Conservation (phyloP, 2,329 filamentous ascomycete genomes). For the Diplodia mutila region DNA sequence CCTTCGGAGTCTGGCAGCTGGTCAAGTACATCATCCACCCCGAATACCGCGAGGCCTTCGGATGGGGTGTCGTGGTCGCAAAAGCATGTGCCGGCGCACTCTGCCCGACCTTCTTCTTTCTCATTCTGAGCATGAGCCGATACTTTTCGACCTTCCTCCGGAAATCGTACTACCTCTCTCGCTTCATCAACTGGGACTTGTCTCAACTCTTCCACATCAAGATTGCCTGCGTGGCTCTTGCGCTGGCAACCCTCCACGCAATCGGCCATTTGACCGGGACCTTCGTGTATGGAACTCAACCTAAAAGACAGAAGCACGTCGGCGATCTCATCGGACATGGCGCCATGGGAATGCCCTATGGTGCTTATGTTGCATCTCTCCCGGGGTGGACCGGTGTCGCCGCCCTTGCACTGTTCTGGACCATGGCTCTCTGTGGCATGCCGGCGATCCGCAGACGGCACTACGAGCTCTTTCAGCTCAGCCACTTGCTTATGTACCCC, state of each 20-base stretch:
- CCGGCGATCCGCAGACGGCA: constrained; percentile 56
- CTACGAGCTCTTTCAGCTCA: constrained; percentile 62
- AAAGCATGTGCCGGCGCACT: constrained; percentile 60
- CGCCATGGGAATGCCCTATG: constrained; percentile 50
- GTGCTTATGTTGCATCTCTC: constrained; percentile 51
- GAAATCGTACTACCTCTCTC: constrained; percentile 56
- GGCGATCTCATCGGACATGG: constrained; percentile 51
- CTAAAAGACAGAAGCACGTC: constrained; percentile 51
- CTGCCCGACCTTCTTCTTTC: constrained; percentile 63
- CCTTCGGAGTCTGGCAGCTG: constrained; percentile 60
- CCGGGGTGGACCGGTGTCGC: constrained; percentile 58
- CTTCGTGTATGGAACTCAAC: constrained; percentile 55
- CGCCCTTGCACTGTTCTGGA: constrained; percentile 55
- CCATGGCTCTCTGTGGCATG: constrained; percentile 54
- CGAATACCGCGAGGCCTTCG: constrained; percentile 55
- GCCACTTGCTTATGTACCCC: constrained; percentile 62
- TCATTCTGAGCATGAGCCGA: constrained; percentile 62
- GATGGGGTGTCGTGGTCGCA: constrained; percentile 60
- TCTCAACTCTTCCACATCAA: constrained; percentile 61
- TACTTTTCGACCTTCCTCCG: constrained; percentile 59
- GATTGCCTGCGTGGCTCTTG: constrained; percentile 56
- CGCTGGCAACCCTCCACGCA: constrained; percentile 57
- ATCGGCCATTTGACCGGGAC: constrained; percentile 59
- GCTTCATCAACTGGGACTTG: constrained; percentile 62
- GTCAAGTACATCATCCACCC: constrained; percentile 55